Percentiles rank a stretch among this genome's conserved stretches.
Conservation (phyloP, 208 protist species). For the Trypanosoma scelopori region DNA sequence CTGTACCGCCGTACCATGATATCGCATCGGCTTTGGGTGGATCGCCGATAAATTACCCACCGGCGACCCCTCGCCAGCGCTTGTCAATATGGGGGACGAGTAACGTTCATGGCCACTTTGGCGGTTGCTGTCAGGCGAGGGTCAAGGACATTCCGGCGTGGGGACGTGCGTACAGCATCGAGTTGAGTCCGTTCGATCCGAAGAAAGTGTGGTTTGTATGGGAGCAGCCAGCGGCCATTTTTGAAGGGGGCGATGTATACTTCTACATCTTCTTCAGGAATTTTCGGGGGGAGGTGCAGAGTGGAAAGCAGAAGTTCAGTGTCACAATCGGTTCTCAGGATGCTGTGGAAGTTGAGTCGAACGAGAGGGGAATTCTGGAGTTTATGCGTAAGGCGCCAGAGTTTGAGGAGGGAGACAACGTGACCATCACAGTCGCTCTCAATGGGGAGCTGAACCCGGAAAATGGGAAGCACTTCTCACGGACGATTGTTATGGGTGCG, state of each 20-base stretch:
- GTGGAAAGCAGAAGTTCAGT: background rate
- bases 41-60: background rate
- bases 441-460: background rate
- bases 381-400: background rate
- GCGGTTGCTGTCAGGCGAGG: constrained; percentile 11
- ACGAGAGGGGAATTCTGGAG: constrained; percentile 9
- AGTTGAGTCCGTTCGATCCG: background rate
- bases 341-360: background rate
- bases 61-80: background rate
- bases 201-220: constrained; percentile 9
- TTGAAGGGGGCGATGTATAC: constrained; percentile 2
- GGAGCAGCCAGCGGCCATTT: constrained; percentile 2
- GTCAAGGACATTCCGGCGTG: constrained; percentile 3
- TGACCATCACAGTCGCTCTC: background rate
- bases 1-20: constrained; percentile 4
- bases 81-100: constrained; percentile 8
- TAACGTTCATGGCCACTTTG: background rate
- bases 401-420: background rate
- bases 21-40: constrained; percentile 1
- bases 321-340: background rate
- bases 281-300: constrained; percentile 8
- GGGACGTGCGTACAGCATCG: constrained; percentile 12
- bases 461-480: background rate
- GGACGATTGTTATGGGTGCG: background rate
- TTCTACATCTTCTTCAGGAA: constrained; percentile 4